A percentile compares a stretch with the other conserved stretches of the same genome.
Conservation (phyloP, 2,329 filamentous ascomycete genomes). For the Coniochaeta hoffmannii region DNA sequence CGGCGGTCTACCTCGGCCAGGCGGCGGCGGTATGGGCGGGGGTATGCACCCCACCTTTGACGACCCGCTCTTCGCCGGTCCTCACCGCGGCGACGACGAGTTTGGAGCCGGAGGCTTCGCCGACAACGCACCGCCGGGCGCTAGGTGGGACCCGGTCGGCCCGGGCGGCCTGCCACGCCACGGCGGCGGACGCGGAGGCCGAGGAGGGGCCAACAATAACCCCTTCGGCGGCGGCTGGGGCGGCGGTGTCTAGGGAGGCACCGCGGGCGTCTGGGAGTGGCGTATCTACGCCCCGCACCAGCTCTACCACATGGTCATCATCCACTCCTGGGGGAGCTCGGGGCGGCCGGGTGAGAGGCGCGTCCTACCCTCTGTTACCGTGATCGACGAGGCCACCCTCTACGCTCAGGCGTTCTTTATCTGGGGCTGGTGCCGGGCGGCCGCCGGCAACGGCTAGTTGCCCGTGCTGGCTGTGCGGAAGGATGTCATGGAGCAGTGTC, state of each 20-base stretch:
- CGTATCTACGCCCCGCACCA: not conserved
- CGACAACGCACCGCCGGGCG: slow-evolving; percentile 73
- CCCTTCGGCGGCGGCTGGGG: slow-evolving; percentile 18
- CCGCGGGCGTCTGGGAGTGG: slow-evolving; percentile 2
- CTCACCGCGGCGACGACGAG: slow-evolving; percentile 32
- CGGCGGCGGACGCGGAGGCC: slow-evolving; percentile 31
- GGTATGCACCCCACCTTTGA: slow-evolving; percentile 98
- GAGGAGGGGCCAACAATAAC: slow-evolving; percentile 12
- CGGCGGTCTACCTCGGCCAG: slow-evolving; percentile 47
- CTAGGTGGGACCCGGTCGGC: slow-evolving; percentile 83
- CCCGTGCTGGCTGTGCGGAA: not conserved
- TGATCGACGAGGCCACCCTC: not conserved
- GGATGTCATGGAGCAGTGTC: not conserved
- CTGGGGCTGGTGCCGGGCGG: not conserved
- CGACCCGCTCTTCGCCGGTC: slow-evolving; percentile 72
- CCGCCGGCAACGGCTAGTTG: not conserved
- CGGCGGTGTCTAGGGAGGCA: not conserved
- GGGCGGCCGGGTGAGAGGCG: not conserved
- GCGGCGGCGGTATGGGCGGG: slow-evolving; percentile 47
- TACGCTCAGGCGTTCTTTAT: not conserved
- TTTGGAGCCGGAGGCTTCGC: slow-evolving; percentile 46
- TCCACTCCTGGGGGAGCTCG: not conserved
- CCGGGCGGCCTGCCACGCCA: slow-evolving; percentile 51
- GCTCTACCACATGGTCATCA: not conserved
- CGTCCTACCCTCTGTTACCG: not conserved